Evolutionary conservation across 768 basidiomycete genomes (phyloP).

Genomic region (Collybia nuda): DNA sequence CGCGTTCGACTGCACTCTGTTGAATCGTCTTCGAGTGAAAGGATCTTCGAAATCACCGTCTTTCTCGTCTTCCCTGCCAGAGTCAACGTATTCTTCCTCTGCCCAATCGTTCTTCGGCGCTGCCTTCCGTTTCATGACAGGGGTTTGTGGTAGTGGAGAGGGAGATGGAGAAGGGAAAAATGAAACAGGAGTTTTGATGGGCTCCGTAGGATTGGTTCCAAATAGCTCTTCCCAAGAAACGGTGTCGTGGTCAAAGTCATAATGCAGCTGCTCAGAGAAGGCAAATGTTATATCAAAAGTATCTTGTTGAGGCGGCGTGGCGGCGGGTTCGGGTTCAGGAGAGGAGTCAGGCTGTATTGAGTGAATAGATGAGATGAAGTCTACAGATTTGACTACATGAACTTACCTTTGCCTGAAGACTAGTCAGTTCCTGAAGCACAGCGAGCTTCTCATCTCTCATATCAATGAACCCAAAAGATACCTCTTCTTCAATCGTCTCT

Average conservation of each 20-base stretch:
- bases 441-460: constrained; percentile 15
- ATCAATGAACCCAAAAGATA: constrained; percentile 14
- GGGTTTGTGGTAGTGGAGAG: background rate
- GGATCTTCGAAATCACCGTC: constrained; percentile 10
- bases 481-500: constrained; percentile 12
- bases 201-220: background rate
- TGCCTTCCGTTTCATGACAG: background rate
- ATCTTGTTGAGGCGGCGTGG: too few relatives aligned
- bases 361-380: too few relatives aligned
- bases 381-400: background rate
- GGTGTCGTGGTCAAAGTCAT: too few relatives aligned
- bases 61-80: constrained; percentile 4
- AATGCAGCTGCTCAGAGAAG: background rate
- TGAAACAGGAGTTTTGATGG: too few relatives aligned
- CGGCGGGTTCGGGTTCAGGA: background rate
- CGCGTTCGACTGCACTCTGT: background rate
- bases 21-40: background rate
- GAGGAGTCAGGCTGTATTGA: background rate
- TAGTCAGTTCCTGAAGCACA: constrained; percentile 10
- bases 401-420: constrained; percentile 3
- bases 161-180: too few relatives aligned
- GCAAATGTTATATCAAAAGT: background rate
- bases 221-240: background rate
- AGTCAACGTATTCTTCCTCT: constrained; percentile 2
- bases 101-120: too few relatives aligned